These are phyloP conservation scores for Viola odorata DNA, from an alignment of 345 rosid genomes.

Conservation along the genomic window DNA sequence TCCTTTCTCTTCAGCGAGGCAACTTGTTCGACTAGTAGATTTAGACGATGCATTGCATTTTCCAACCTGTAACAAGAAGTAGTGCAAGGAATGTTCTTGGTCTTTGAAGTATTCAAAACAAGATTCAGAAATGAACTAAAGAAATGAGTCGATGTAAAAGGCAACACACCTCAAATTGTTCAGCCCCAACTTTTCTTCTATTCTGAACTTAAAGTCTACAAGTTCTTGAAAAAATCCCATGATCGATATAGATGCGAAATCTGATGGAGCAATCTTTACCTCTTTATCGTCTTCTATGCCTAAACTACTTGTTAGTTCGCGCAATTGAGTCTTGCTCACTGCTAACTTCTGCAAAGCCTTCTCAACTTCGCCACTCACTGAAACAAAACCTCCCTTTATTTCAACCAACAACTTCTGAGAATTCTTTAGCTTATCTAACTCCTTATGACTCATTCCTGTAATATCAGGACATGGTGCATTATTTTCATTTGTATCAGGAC, in stretches of 20 bases:
- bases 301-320: slow-evolving; percentile 12
- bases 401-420: slow-evolving; percentile 6
- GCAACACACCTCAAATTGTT: slow-evolving; percentile 32
- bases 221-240: slow-evolving; percentile 16
- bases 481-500: slow-evolving; percentile 23
- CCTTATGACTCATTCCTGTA: slow-evolving; percentile 2
- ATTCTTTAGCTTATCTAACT: slow-evolving; percentile 4
- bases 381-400: slow-evolving; percentile 14
- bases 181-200: slow-evolving; percentile 31
- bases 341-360: slow-evolving; percentile 23
- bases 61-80: slow-evolving; percentile 40
- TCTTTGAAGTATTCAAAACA: not conserved
- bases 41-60: slow-evolving; percentile 29
- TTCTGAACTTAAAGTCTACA: slow-evolving; percentile 27
- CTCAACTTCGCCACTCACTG: slow-evolving; percentile 16
- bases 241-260: slow-evolving; percentile 7
- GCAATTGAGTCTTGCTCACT: slow-evolving; percentile 17
- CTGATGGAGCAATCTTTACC: not conserved
- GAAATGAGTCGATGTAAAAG: not conserved
- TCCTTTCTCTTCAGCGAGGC: slow-evolving; percentile 29
- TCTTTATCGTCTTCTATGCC: slow-evolving; percentile 14
- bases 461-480: not conserved
- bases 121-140: not conserved
- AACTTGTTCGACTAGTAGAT: slow-evolving; percentile 21
- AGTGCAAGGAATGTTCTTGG: not conserved